Conservation (phyloP, 257 asterid species). For the Osmanthus fragrans region DNA sequence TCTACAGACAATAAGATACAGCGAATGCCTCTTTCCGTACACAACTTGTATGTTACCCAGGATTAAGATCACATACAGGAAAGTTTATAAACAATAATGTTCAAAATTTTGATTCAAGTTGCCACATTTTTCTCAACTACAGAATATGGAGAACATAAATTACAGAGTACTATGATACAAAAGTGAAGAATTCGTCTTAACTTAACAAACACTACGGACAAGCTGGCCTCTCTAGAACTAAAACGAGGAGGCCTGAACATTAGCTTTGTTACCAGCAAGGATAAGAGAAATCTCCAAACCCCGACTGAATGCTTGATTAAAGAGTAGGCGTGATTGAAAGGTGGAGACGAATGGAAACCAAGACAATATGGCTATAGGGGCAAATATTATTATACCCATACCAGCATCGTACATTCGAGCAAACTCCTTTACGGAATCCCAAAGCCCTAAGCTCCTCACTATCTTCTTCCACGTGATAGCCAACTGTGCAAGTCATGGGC, state of each 20-base stretch:
- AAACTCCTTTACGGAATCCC: conserved; percentile 97
- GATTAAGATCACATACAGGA: neutral
- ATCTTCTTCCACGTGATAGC: conserved; percentile 82
- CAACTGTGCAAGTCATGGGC: conserved; percentile 41
- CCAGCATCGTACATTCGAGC: conserved; percentile 98
- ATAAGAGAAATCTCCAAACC: conserved; percentile 97
- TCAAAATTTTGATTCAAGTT: neutral
- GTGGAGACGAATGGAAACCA: conserved; percentile 99
- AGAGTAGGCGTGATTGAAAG: conserved; percentile 96
- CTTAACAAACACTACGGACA: conserved; percentile 3
- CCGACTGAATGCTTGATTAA: conserved; percentile 99
- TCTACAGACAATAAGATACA: neutral
- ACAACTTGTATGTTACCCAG: neutral
- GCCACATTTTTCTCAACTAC: neutral
- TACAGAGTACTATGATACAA: neutral
- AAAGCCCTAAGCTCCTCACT: conserved; percentile 80
- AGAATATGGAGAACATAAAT: neutral
- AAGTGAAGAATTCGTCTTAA: neutral
- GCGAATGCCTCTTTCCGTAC: neutral
- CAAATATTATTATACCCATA: conserved; percentile 86
- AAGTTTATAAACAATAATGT: neutral
- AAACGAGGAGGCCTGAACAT: conserved; percentile 63
- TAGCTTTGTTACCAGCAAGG: conserved; percentile 99
- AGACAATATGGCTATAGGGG: conserved; percentile 86
- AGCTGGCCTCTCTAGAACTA: conserved; percentile 16